phyloP scores from a whole-genome alignment of 257 asterid species.

The Penstemon davidsonii region DNA sequence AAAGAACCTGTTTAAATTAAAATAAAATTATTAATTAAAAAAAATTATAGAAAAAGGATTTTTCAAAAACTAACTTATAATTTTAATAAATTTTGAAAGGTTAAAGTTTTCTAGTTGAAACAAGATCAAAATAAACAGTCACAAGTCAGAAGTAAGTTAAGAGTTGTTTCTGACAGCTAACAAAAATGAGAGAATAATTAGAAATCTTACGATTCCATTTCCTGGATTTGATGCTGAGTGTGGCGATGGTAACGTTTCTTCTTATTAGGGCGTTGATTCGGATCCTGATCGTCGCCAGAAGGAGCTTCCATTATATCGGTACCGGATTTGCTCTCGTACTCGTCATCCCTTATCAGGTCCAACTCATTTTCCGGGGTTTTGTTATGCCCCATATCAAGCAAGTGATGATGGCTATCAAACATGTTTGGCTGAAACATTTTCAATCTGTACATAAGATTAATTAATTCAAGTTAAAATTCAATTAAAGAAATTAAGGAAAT shows the following conservation, averaged over 20 bases:
- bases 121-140: neutral
- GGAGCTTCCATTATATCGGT: slow-evolving; percentile 68
- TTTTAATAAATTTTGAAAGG: too few relatives aligned
- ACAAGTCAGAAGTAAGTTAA: too few relatives aligned
- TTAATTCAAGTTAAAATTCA: neutral
- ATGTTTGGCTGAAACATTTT: slow-evolving; percentile 72
- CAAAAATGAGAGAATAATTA: too few relatives aligned
- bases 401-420: slow-evolving; percentile 59
- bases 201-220: slow-evolving; percentile 66
- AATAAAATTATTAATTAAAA: neutral
- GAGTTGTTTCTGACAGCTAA: too few relatives aligned
- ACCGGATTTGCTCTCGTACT: slow-evolving; percentile 64
- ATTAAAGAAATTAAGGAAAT: neutral
- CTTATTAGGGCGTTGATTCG: slow-evolving; percentile 60
- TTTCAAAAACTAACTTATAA: too few relatives aligned
- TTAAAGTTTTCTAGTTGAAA: neutral
- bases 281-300: slow-evolving; percentile 74
- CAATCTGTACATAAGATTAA: neutral
- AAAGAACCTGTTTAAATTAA: slow-evolving; percentile 39
- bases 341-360: slow-evolving; percentile 64
- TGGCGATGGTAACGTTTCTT: slow-evolving; percentile 83
- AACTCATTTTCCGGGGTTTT: slow-evolving; percentile 55
- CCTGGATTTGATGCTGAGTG: slow-evolving; percentile 72
- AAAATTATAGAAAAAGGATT: neutral
- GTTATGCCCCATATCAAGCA: slow-evolving; percentile 53